Evolutionary conservation across 2,329 filamentous ascomycete genomes (phyloP).

Genomic region (Xylaria hypoxylon): DNA sequence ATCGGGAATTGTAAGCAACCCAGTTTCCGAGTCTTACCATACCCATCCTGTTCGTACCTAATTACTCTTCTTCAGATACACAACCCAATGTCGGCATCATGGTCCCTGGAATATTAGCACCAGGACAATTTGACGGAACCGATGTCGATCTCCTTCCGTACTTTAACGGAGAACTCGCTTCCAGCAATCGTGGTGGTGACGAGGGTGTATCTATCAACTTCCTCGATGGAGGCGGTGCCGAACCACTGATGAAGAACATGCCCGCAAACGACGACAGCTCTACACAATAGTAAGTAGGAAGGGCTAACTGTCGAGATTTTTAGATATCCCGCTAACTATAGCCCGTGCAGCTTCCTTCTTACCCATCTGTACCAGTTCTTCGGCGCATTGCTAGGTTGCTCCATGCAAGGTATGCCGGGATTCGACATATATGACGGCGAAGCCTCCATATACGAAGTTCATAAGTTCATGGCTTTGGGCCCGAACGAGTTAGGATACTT

Average conservation of each 20-base stretch:
- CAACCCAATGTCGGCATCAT: slow-evolving; percentile 62
- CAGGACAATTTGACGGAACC: slow-evolving; percentile 61
- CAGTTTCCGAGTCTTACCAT: neutral
- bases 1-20: slow-evolving; percentile 67
- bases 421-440: slow-evolving; percentile 63
- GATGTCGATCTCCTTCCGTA: slow-evolving; percentile 69
- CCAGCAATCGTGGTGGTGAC: slow-evolving; percentile 63
- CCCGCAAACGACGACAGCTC: slow-evolving; percentile 62
- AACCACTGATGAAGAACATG: slow-evolving; percentile 66
- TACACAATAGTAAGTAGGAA: slow-evolving; percentile 64
- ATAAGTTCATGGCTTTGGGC: slow-evolving; percentile 71
- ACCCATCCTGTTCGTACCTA: slow-evolving; percentile 12
- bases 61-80: slow-evolving; percentile 56
- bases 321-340: neutral
- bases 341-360: slow-evolving; percentile 60
- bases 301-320: neutral
- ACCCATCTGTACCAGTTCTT: slow-evolving; percentile 74
- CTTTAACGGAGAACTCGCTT: slow-evolving; percentile 66
- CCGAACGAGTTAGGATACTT: slow-evolving; percentile 67
- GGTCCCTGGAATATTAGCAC: slow-evolving; percentile 68
- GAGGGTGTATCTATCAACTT: slow-evolving; percentile 66
- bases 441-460: slow-evolving; percentile 63
- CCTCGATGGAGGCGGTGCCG: slow-evolving; percentile 69
- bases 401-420: slow-evolving; percentile 60
- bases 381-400: slow-evolving; percentile 68